Conservation (phyloP, 1,284 basidiomycete species). For the Papiliotrema fonsecae region DNA sequence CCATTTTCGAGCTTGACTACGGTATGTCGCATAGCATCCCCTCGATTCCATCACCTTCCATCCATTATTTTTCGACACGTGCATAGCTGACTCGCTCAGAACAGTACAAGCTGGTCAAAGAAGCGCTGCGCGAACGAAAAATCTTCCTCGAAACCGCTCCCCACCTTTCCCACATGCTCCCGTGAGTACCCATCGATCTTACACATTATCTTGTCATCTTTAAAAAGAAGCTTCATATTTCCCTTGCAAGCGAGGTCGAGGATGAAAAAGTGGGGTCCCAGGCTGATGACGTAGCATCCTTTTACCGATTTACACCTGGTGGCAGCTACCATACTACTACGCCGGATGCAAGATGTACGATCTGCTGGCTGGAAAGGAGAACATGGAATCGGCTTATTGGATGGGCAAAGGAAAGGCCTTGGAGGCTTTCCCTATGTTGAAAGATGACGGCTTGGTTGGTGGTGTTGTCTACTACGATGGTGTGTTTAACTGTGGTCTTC, state of each 20-base stretch:
- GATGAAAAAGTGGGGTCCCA: too few relatives aligned
- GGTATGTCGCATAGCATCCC: slow-evolving; percentile 43
- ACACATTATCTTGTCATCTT: too few relatives aligned
- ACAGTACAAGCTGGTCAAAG: slow-evolving; percentile 91
- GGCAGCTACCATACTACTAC: slow-evolving; percentile 96
- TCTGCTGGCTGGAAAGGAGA: slow-evolving; percentile 87
- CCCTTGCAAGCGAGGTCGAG: too few relatives aligned
- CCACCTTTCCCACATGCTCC: slow-evolving; percentile 85
- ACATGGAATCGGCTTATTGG: slow-evolving; percentile 93
- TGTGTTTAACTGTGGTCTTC: slow-evolving; percentile 38
- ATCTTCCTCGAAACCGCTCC: slow-evolving; percentile 96
- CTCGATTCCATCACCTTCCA: neutral
- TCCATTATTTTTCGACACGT: neutral
- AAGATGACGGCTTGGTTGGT: slow-evolving; percentile 85
- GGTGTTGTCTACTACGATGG: slow-evolving; percentile 97
- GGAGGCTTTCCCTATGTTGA: slow-evolving; percentile 94
- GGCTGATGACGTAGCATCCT: too few relatives aligned
- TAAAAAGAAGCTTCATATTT: too few relatives aligned
- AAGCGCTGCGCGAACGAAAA: slow-evolving; percentile 86
- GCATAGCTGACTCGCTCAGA: slow-evolving; percentile 42
- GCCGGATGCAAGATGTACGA: slow-evolving; percentile 97
- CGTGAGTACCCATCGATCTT: too few relatives aligned
- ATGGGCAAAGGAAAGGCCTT: slow-evolving; percentile 91
- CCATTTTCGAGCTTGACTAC: slow-evolving; percentile 92
- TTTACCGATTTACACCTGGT: slow-evolving; percentile 60